Base-by-base conservation (phyloP, 208 protist species). In the Leishmania tarentolae region DNA sequence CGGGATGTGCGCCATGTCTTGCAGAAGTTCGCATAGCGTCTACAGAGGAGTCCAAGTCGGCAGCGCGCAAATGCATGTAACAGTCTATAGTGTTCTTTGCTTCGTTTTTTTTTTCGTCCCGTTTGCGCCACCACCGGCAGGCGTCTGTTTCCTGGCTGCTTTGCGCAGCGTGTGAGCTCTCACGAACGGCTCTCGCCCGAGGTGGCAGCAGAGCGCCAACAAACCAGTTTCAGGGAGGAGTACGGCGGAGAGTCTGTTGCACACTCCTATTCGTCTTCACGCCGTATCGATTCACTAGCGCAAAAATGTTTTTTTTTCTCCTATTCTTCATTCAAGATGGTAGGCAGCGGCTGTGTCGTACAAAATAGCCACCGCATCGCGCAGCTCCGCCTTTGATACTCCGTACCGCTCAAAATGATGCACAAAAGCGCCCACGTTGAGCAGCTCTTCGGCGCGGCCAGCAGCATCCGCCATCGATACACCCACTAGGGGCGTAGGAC, bases 361-460 rank as follows among this genome's bases (percentile, higher is more conserved):
- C 78, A 92, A 46, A 0, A 85, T 77, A 11, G 86, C 76, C 13
- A 86, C 75, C 7, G 87, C 86, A 68, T 95, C 88, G 1, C 63
- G 77, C 46, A 97, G 65, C 46, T 93, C 88, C 9, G 86, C 77
- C 76, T 88, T 88, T 0, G 50, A 78, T 15, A 97, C 86, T 24
- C 92, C 91, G 76, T 93, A 94, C 1, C 85, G 84, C 72, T 79
- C 83, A 79, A 92, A 97, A 76, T 97, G 93, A 76, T 97, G 92
- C 19, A 90, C 73, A 79, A 87, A 97, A 31, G 93, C 93, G n/a
- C 84, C 80, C 5, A 87, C 91, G 19, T 65, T 53, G 8, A 97
- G 80, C 31, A 94, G 80, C 75, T 86, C 75, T 68, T 97, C 92
- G 5, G 85, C 85, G 24, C 80, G 74, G 31, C 79, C 0, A 35